Conservation (phyloP, 2,329 filamentous ascomycete species). For the Penicillium frequentans region DNA sequence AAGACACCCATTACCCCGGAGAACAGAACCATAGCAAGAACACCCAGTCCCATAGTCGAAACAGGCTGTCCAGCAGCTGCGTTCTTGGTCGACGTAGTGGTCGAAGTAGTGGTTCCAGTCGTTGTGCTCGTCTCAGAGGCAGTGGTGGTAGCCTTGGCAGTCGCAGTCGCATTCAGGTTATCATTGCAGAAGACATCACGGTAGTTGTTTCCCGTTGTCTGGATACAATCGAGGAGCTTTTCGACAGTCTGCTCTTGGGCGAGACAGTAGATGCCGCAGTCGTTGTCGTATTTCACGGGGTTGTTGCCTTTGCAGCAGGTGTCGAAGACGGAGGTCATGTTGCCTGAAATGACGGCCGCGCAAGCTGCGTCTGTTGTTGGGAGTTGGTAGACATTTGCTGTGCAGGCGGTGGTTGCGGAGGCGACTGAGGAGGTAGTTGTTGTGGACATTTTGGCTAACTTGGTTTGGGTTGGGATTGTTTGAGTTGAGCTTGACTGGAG, state of each 20-base stretch:
- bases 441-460: neutral
- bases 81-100: slow-evolving; percentile 13
- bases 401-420: slow-evolving; percentile 21
- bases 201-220: slow-evolving; percentile 37
- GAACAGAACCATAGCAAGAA: slow-evolving; percentile 33
- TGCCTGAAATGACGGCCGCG: slow-evolving; percentile 42
- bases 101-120: slow-evolving; percentile 9
- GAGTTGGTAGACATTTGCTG: slow-evolving; percentile 41
- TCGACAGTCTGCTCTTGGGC: slow-evolving; percentile 41
- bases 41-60: slow-evolving; percentile 31
- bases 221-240: slow-evolving; percentile 43
- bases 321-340: slow-evolving; percentile 46
- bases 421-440: slow-evolving; percentile 19
- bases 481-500: neutral
- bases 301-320: slow-evolving; percentile 49
- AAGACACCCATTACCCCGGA: slow-evolving; percentile 30
- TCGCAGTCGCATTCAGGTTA: slow-evolving; percentile 39
- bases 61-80: slow-evolving; percentile 23
- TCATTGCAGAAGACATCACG: slow-evolving; percentile 49
- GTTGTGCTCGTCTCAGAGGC: slow-evolving; percentile 15
- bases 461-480: neutral
- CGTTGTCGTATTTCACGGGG: slow-evolving; percentile 48
- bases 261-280: slow-evolving; percentile 55
- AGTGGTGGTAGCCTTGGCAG: slow-evolving; percentile 24
- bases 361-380: slow-evolving; percentile 49